These are phyloP conservation scores for Jaltomata sinuosa DNA, from an alignment of 257 asterid species.

Conservation along the genomic window DNA sequence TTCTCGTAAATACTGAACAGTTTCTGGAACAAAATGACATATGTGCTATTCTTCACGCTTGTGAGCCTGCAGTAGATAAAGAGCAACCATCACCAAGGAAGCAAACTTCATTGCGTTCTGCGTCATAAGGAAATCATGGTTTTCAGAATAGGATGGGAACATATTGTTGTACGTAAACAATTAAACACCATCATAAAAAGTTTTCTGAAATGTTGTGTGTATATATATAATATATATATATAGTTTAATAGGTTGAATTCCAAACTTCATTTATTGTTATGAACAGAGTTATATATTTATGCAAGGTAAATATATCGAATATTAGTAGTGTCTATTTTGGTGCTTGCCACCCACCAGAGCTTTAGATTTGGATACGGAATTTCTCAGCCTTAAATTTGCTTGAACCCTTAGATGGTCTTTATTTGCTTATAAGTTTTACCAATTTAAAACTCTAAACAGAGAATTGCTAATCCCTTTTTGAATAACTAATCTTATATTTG, in stretches of 20 bases:
- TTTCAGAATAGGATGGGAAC: background rate
- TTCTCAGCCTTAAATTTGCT: too few relatives aligned
- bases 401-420: background rate
- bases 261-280: background rate
- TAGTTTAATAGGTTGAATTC: background rate
- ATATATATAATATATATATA: too few relatives aligned
- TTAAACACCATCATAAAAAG: background rate
- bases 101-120: background rate
- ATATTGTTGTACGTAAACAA: background rate
- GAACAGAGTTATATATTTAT: background rate
- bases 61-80: background rate
- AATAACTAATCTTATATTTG: background rate
- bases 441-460: too few relatives aligned
- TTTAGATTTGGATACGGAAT: too few relatives aligned
- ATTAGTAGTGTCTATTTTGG: background rate
- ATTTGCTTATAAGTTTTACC: background rate
- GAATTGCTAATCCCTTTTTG: background rate
- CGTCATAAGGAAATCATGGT: background rate
- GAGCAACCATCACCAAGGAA: background rate
- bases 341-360: background rate
- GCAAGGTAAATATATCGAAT: background rate
- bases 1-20: conserved; percentile 70
- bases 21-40: conserved; percentile 60
- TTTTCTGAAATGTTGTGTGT: background rate
- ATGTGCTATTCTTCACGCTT: conserved; percentile 59